Base-by-base conservation (phyloP, 108 stramenopile species). In the Seminavis robusta region DNA sequence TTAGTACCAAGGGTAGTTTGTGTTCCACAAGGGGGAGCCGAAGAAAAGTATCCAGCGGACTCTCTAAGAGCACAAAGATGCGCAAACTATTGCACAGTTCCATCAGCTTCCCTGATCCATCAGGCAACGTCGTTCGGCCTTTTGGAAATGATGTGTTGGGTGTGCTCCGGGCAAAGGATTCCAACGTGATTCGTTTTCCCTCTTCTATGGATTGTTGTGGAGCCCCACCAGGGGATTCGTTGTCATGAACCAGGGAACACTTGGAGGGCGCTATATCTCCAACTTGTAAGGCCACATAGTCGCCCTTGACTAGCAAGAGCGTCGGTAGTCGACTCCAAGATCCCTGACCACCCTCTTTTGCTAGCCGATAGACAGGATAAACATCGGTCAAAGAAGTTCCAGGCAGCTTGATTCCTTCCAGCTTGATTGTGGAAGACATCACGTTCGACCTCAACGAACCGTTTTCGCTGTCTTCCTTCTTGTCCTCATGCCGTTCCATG, bases 211-310 rank as follows among this genome's bases (percentile, higher is more conserved):
- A 28, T 28, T 25, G 53, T 44, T 49, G 41, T 8, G 25, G 38
- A n/a, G n/a, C n/a, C n/a, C n/a, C n/a, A n/a, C n/a, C n/a, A 26
- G 28, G 54, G 33, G 39, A 33, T 15, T 27, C 53, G 15, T 41
- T 41, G 8, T 25, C 53, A 27, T 40, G 30, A 13, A 78, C 16
- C 20, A 68, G 24, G 38, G 32, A 28, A 59, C 71, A 73, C 47
- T 55, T 25, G 13, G 84, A 81, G 15, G 86, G 86, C 34, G 70
- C 73, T 11, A 61, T 74, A 69, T 89, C 87, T 10, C 91, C 91
- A 45, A 88, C 63, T 61, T 86, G 88, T 32, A 92, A 46, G 1
- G 87, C 84, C 33, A 92, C 77, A 39, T 62, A 67, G 74, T 92
- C 91, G 10, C 87, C 91, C 44, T 80, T 28, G 1, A 83, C 85